Percentiles rank a stretch among this genome's conserved stretches.
phyloP scores from a whole-genome alignment of 1,139 yeast species.

The Saccharomyces hybrid region DNA sequence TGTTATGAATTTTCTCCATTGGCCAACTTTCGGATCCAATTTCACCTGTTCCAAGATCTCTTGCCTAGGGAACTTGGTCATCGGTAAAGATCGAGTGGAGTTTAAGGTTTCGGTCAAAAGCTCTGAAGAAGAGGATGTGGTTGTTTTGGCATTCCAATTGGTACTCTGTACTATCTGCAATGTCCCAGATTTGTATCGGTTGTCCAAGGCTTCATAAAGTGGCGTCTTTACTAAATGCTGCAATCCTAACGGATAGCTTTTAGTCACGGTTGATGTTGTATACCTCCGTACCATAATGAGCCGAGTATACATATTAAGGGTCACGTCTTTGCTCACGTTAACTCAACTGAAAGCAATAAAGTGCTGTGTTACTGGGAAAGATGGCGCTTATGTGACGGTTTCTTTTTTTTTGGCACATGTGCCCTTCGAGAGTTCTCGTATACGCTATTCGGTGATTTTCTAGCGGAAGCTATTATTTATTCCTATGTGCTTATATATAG shows the following conservation, averaged over 20 bases:
- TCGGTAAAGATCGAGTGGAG: constrained; percentile 18
- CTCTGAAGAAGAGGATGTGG: background rate
- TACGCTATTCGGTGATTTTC: background rate
- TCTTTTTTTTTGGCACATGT: too few relatives aligned
- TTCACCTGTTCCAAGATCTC: constrained; percentile 15
- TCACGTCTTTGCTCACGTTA: too few relatives aligned
- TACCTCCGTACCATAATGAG: background rate
- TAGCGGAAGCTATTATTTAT: background rate
- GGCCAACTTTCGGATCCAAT: constrained; percentile 16
- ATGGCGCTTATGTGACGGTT: too few relatives aligned
- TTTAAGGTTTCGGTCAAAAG: constrained; percentile 8
- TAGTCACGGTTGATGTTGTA: background rate
- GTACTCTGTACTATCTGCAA: background rate
- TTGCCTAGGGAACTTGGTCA: constrained; percentile 17
- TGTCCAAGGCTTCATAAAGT: background rate
- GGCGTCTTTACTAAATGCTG: background rate
- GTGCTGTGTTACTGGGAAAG: too few relatives aligned
- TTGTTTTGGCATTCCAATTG: background rate
- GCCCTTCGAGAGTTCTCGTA: background rate
- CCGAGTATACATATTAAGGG: background rate
- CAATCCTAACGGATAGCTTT: background rate
- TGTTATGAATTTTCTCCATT: constrained; percentile 26
- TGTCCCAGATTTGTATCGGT: background rate
- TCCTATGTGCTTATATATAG: background rate
- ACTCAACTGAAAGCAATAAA: background rate